Conservation (phyloP, 2,329 filamentous ascomycete genomes). For the Fonsecaea multimorphosa region DNA sequence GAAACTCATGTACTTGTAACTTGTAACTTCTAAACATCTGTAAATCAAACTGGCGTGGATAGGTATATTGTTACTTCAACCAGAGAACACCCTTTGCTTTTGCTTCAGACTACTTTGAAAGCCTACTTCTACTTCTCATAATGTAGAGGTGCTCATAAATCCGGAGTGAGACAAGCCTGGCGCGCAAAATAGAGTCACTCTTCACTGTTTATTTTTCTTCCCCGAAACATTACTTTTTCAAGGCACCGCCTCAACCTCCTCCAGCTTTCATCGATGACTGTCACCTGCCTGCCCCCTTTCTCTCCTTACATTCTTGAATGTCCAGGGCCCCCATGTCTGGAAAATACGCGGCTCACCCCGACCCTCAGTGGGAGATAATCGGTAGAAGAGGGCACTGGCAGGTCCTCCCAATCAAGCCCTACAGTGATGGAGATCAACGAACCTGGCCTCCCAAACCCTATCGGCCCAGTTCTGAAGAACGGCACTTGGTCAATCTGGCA, state of each 20-base stretch:
- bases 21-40: background rate
- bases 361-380: constrained; percentile 21
- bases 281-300: background rate
- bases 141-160: background rate
- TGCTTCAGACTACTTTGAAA: background rate
- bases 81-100: background rate
- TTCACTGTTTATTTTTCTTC: background rate
- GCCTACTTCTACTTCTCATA: background rate
- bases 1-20: background rate
- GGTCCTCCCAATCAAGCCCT: constrained; percentile 29
- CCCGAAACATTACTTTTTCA: background rate
- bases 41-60: background rate
- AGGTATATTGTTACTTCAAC: background rate
- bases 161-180: background rate
- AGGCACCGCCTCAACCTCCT: background rate
- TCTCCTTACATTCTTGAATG: background rate
- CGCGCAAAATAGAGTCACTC: background rate
- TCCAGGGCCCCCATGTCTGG: background rate
- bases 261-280: background rate
- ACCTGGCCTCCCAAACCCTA: constrained; percentile 48
- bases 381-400: constrained; percentile 29
- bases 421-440: constrained; percentile 48
- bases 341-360: background rate
- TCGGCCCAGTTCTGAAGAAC: constrained; percentile 47
- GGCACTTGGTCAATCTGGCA: constrained; percentile 57